A percentile compares a stretch with the other conserved stretches of the same genome.
These are phyloP conservation scores for Fusarium sp. DNA, from an alignment of 2,329 filamentous ascomycete species.

Conservation along the genomic window DNA sequence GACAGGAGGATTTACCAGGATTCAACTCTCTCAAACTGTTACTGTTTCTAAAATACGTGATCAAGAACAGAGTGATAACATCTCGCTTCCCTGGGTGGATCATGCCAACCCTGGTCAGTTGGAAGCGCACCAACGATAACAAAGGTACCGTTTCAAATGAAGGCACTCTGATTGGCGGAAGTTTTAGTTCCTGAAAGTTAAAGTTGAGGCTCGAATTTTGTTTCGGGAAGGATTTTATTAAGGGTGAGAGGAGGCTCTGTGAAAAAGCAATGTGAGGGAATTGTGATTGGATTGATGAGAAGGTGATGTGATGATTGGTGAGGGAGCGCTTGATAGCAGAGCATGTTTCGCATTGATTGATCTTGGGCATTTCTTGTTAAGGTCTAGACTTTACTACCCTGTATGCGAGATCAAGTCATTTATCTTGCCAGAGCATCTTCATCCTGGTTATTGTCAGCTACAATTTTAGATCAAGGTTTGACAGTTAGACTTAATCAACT, in stretches of 20 bases:
- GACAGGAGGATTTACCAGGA: background rate
- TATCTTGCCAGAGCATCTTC: too few relatives aligned
- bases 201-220: background rate
- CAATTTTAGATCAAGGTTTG: background rate
- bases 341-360: background rate
- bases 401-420: too few relatives aligned
- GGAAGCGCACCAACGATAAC: background rate
- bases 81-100: background rate
- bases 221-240: slow-evolving; percentile 3
- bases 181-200: background rate
- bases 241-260: background rate
- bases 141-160: background rate
- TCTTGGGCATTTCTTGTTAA: background rate
- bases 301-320: background rate
- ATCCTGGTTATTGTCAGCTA: background rate
- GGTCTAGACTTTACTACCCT: background rate
- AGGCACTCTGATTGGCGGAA: background rate
- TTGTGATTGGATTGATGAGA: too few relatives aligned
- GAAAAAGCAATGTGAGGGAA: background rate
- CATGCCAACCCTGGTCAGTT: background rate
- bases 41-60: background rate
- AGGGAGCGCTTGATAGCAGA: background rate
- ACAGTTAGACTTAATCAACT: background rate
- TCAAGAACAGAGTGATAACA: background rate
- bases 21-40: background rate